Conservation (phyloP, 2,329 filamentous ascomycete genomes). For the Cyphellophora attinorum region DNA sequence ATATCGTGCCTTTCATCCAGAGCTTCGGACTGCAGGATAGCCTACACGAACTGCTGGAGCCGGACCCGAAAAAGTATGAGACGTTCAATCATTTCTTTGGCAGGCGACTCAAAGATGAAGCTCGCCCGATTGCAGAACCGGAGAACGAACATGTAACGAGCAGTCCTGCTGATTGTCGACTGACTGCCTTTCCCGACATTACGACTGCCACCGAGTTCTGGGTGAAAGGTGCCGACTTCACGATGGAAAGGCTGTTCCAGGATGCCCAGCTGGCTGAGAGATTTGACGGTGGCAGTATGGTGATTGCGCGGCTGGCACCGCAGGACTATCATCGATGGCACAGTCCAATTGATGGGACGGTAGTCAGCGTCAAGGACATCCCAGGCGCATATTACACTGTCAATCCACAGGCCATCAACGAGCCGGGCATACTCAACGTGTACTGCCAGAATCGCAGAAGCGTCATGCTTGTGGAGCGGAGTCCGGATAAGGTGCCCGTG, state of each 20-base stretch:
- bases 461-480: conserved; percentile 28
- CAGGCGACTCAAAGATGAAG: conserved; percentile 23
- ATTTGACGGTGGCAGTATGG: conserved; percentile 27
- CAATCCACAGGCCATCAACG: conserved; percentile 33
- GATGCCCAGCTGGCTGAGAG: conserved; percentile 20
- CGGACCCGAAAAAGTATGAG: conserved; percentile 27
- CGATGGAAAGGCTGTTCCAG: conserved; percentile 22
- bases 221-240: conserved; percentile 35
- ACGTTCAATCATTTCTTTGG: conserved; percentile 37
- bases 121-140: conserved; percentile 28
- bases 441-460: conserved; percentile 34
- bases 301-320: conserved; percentile 31
- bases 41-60: conserved; percentile 26
- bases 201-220: conserved; percentile 31
- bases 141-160: conserved; percentile 20
- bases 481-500: conserved; percentile 20
- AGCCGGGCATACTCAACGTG: conserved; percentile 30
- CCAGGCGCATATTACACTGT: conserved; percentile 32
- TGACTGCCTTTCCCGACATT: conserved; percentile 28
- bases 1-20: conserved; percentile 32
- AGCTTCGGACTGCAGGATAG: conserved; percentile 25
- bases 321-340: conserved; percentile 35
- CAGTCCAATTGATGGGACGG: conserved; percentile 24
- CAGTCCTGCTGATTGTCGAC: conserved; percentile 33
- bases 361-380: conserved; percentile 27